These are phyloP conservation scores for Globisporangium megalacanthum DNA, from an alignment of 352 stramenopile species.

Conservation along the genomic window DNA sequence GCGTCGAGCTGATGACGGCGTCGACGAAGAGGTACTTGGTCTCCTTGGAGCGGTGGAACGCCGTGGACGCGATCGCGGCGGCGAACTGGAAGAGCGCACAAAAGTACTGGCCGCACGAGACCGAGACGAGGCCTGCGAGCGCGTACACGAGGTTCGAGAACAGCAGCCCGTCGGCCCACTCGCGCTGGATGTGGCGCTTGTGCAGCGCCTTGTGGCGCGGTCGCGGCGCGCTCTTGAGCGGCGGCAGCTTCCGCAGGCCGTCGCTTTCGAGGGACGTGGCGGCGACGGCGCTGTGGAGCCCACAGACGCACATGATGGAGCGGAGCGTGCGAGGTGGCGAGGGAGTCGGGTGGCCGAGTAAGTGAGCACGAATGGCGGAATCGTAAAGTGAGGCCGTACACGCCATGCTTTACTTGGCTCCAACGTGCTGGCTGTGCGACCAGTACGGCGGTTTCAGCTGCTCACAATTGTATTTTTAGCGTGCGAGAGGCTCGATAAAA, in stretches of 20 bases:
- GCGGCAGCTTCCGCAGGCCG: conserved; percentile 29
- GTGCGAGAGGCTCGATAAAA: too few relatives aligned
- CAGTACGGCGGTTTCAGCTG: background rate
- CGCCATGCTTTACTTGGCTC: background rate
- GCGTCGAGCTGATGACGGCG: conserved; percentile 68
- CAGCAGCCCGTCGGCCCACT: conserved; percentile 75
- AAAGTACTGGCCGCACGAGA: conserved; percentile 67
- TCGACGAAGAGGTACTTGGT: conserved; percentile 78
- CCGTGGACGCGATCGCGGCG: conserved; percentile 58
- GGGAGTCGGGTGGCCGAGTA: background rate
- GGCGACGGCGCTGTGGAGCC: conserved; percentile 15
- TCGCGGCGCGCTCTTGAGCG: conserved; percentile 17
- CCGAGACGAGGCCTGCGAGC: conserved; percentile 59
- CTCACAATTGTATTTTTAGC: too few relatives aligned
- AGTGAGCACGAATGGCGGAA: background rate
- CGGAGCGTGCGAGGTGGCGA: background rate
- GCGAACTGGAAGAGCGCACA: conserved; percentile 67
- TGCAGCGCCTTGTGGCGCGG: conserved; percentile 28
- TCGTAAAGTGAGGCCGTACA: conserved; percentile 1
- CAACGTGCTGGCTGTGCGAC: background rate
- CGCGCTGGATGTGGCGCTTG: conserved; percentile 27
- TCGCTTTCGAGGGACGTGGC: conserved; percentile 10
- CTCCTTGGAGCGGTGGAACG: conserved; percentile 82
- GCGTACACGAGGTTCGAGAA: conserved; percentile 81
- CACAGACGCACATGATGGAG: conserved; percentile 28